Evolutionary conservation across 768 basidiomycete species (phyloP), one percentile per base, ranked within the genome.

Genomic region (Crepidotus variabilis): DNA sequence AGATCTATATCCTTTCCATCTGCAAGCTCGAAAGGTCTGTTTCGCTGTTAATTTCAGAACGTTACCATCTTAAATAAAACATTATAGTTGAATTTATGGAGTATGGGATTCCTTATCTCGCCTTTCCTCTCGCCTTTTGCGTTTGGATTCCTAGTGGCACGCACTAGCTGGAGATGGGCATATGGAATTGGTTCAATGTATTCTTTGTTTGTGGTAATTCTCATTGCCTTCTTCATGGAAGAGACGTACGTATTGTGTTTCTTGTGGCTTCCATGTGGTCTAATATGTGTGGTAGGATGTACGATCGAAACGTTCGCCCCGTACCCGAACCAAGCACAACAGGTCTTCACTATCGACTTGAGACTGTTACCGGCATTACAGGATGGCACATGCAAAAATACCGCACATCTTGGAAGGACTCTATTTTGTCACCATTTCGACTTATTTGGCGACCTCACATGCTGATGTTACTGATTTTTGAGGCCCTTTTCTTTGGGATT

Each of bases 21-120:
- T 83, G 1, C 85, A 87, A 70, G 84, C 85, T 16, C 77, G 84
- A 32, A 85, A 83, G 80, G 81, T 83, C 22, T 14, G 28, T 16
- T 53, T 32, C 56, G 3, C 9, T 49, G 3, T 20, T 39, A 51
- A n/a, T 43, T 7, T 16, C 5, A 43, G 23, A 34, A 24, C n/a
- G 20, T 53, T 22, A n/a, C 35, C 14, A 3, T 28, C 8, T 4
- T 8, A 4, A 28, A 47, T 8, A 16, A 35, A 16, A 13, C 22
- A 14, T 57, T 43, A 2, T 11, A 86, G 84, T 75, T 88, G 34
- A 86, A 85, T 60, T 69, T 84, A 50, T 87, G 86, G 87, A 87
- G 86, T 2, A 83, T 88, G 78, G 87, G 85, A 0, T 86, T 88
- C 71, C 78, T 88, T 63, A 66, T 86, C 23, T 84, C 84, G 13